phyloP scores from a whole-genome alignment of 2,329 filamentous ascomycete species.

The Aspergillus vadensis region DNA sequence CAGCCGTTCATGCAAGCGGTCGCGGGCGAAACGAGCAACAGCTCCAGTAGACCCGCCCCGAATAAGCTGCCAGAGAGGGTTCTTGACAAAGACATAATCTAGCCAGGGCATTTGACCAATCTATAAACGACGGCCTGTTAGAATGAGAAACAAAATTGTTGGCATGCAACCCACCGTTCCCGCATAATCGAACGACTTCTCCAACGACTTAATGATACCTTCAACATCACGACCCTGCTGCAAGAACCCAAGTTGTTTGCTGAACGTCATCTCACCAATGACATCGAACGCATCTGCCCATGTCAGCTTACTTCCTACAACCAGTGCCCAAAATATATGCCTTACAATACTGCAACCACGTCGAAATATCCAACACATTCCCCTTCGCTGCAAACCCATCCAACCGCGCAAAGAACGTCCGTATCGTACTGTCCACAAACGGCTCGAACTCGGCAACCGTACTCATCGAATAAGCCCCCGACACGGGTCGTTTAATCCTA shows the following conservation, averaged over 20 bases:
- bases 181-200: constrained; percentile 30
- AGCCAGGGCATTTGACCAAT: constrained; percentile 38
- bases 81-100: constrained; percentile 39
- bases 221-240: constrained; percentile 36
- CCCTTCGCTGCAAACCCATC: neutral
- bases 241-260: constrained; percentile 29
- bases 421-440: constrained; percentile 35
- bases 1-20: constrained; percentile 25
- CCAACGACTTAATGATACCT: constrained; percentile 33
- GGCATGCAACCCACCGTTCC: constrained; percentile 18
- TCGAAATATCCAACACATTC: constrained; percentile 30
- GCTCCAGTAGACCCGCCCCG: constrained; percentile 23
- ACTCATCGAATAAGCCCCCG: constrained; percentile 45
- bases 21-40: constrained; percentile 26
- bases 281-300: constrained; percentile 36
- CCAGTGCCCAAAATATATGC: constrained; percentile 16
- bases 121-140: neutral
- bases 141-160: neutral
- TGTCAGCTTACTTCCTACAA: neutral
- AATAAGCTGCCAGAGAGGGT: constrained; percentile 28
- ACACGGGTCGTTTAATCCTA: constrained; percentile 42
- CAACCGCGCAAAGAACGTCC: neutral
- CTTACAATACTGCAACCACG: constrained; percentile 32
- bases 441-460: constrained; percentile 45
- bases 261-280: constrained; percentile 41